These are phyloP conservation scores for Pythium folliculosum DNA, from an alignment of 352 stramenopile species.

Conservation along the genomic window DNA sequence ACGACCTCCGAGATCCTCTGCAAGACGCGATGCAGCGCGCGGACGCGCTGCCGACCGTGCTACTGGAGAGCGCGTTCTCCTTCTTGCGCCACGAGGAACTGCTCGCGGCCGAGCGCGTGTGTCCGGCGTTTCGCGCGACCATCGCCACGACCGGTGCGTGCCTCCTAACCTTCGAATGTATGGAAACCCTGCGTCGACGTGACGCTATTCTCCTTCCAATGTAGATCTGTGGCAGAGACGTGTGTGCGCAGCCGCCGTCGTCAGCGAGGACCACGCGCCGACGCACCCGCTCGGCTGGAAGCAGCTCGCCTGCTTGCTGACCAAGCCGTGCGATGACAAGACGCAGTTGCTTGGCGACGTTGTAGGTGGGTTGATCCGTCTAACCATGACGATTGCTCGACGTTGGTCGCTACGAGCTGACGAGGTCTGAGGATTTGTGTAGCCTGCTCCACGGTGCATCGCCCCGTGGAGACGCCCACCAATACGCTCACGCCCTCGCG, in stretches of 20 bases:
- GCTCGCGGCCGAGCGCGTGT: background rate
- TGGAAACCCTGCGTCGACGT: too few species aligned
- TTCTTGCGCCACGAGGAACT: background rate
- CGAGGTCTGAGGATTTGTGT: background rate
- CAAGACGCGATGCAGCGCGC: background rate
- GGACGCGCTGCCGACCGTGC: background rate
- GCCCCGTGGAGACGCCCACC: background rate
- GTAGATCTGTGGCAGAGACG: constrained; percentile 1
- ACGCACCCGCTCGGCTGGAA: background rate
- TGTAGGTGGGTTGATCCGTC: too few species aligned
- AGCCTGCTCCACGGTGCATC: constrained; percentile 4
- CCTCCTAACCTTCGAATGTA: too few species aligned
- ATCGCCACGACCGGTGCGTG: background rate
- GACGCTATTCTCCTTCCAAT: too few species aligned
- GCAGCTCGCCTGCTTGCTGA: constrained; percentile 10
- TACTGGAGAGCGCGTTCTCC: background rate
- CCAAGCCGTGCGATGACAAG: background rate
- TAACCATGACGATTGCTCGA: too few species aligned
- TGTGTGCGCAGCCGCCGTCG: background rate
- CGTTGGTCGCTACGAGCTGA: too few species aligned
- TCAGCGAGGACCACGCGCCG: background rate
- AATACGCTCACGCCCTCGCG: constrained; percentile 5
- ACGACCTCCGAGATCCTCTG: too few species aligned
- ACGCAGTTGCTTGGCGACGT: background rate
- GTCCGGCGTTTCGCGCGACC: background rate